Base-by-base conservation (phyloP, 768 basidiomycete genomes). In the Fomitopsis serialis region DNA sequence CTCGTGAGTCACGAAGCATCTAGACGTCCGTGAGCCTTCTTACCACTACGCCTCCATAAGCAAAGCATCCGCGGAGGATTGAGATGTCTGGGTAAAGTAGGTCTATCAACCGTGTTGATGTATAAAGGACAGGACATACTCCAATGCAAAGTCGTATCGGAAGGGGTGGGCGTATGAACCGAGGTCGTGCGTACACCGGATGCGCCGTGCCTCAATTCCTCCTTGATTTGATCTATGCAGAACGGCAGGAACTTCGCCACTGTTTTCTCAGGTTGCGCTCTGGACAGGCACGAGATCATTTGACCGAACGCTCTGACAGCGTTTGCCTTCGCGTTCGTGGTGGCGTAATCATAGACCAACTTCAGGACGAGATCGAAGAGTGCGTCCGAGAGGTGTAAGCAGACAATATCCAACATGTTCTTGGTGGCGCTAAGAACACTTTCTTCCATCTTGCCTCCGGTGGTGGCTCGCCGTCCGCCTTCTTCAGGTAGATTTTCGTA, bases 401-500 rank as follows among this genome's bases (percentile, higher is more conserved):
- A 92, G 59, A 94, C 78, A 51, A 88, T 79, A 63, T 94, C 91
- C 60, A 87, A 70, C 73, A 89, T 87, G 64, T 81, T 77, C 71
- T 89, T 89, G 67, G 91, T 79, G 19, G 88, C 80, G 64, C 85
- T 89, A 50, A 92, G 76, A 23, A 90, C 84, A 36, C 69, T 75
- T 59, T 92, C 87, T 73, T 87, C 89, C 70, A 76, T 79, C 66
- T 89, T 89, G n/a, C 90, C 90, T 22, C 90, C 90, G 1, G 91
- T 92, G 34, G 79, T 86, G 57, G 89, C 89, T 70, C 78, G 82
- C 71, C 82, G 84, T 4, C 96, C 96, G 11, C 91, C 93, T 70
- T 96, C 95, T 66, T 98, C 96, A 0, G 95, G 95, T 4, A 98
- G 73, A 64, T 96, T 95, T 71, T 94, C 91, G 63, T 88, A 95